Evolutionary conservation across 2,329 filamentous ascomycete species (phyloP), one percentile per base, ranked within the genome.

Genomic region (Colletotrichum theobromicola): DNA sequence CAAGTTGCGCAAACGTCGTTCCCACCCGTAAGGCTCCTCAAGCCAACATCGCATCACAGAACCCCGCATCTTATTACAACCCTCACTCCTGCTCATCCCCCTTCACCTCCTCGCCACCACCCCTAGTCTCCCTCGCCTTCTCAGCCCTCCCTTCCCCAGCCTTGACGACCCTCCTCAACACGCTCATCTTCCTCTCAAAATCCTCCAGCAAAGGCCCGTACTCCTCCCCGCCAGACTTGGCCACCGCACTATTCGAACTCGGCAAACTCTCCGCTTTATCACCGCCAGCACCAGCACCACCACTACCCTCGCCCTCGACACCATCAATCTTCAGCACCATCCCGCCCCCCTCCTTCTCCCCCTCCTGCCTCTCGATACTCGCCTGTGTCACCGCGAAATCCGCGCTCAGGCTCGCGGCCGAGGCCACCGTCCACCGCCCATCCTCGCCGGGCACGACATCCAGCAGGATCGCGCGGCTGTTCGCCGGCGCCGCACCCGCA

Each of bases 341-440:
- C 68, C 74, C 76, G 2, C 42, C 42, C 60, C 76, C 75, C 50
- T 74, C 77, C 74, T 71, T 61, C 57, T 76, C 30, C 30, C 70
- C 84, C 67, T 84, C 85, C 78, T 88, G 86, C 63, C 84, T 87
- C 24, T 84, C 83, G 57, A 91, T 79, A 67, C 82, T 83, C 16
- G 88, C 84, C 58, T 83, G 84, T 2, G 87, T 87, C 58, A 91
- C 86, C 61, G 91, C 90, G 93, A 96, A 98, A 64, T 93, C 90
- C 0, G 92, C 86, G 10, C 91, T 94, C 15, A 98, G 85, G 76
- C 93, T 95, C 55, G 93, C 91, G 2, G 94, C 93, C 71, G 91
- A 91, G 1, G 90, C 86, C 1, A 98, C 90, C 30, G 84, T 83
- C 82, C 89, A 90, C 6, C 85, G 83, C 9, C 82, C 79, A 16